Evolutionary conservation across 345 rosid genomes (phyloP), one percentile per base, ranked within the genome.

Genomic region (Gossypium herbaceum): DNA sequence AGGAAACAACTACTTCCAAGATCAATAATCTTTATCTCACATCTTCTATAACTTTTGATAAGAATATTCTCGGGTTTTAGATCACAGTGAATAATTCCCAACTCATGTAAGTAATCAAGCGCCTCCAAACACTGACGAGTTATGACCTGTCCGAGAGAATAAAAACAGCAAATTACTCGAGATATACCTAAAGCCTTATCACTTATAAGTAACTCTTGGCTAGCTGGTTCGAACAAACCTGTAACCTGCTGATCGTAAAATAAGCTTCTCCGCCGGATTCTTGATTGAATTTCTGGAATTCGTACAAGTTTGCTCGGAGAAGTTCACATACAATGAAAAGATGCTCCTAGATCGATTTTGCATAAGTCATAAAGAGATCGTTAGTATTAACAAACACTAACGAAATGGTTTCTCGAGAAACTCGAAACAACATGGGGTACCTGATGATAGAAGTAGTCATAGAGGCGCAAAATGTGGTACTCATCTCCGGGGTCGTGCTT

Each of bases 1-100:
- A 75, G 86, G 79, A 95, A 95, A 84, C 99, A 93, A 76, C 99
- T 95, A 84, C 98, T 93, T 77, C 99, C 99, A 16, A 95, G 98
- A 83, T 95, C 99, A n/a, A 95, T 95, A 72, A 93, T 84, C 77
- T 95, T 95, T 61, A 93, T 78, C 81, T 88, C 89, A 15, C 93
- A 88, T 82, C 85, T 89, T 50, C 85, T 82, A 82, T 95, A 93
- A 80, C 94, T 91, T 81, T 89, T 95, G 65, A 95, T 88, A 24
- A 95, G 87, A 78, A 95, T 85, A 52, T 95, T 95, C 79, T 95
- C 98, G 2, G 98, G 98, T 83, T 95, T 95, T 48, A 95, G 88
- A 86, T 95, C 99, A 69, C 99, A 91, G 80, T 95, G 99, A 73
- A 95, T 89, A 63, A 95, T 88, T 80, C 97, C 99, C 87, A 95